These are phyloP conservation scores for Dendrocalamus latiflorus DNA, from an alignment of 202 grass and related monocot species.

Conservation along the genomic window DNA sequence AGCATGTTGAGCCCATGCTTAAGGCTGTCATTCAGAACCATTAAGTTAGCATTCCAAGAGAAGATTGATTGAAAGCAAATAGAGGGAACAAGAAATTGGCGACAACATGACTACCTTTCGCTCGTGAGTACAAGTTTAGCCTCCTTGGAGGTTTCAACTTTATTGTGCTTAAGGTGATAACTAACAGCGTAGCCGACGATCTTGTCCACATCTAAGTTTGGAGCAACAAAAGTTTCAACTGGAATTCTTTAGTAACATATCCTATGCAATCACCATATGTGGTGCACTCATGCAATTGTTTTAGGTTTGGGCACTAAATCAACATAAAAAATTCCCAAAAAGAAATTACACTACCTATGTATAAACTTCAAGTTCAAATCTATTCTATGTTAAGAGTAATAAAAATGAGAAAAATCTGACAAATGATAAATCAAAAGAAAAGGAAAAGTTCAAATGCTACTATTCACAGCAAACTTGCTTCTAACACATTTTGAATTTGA, in stretches of 20 bases:
- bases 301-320: background rate
- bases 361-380: background rate
- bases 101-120: slow-evolving; percentile 51
- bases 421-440: background rate
- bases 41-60: slow-evolving; percentile 10
- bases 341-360: background rate
- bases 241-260: background rate
- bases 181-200: slow-evolving; percentile 92
- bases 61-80: slow-evolving; percentile 5
- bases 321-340: background rate
- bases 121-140: slow-evolving; percentile 58
- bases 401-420: background rate
- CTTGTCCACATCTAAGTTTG: slow-evolving; percentile 81
- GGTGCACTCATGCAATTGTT: background rate
- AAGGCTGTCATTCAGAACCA: slow-evolving; percentile 50
- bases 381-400: background rate
- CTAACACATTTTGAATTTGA: background rate
- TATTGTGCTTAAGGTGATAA: too few species aligned
- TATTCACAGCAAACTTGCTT: background rate
- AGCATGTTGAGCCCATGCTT: slow-evolving; percentile 89
- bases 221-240: slow-evolving; percentile 17
- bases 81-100: slow-evolving; percentile 7
- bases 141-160: slow-evolving; percentile 67
- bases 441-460: background rate
- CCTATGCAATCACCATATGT: background rate